Percentiles rank a stretch among this genome's conserved stretches.
These are phyloP conservation scores for Clitoria ternatea DNA, from an alignment of 306 rosid genomes.

Conservation along the genomic window DNA sequence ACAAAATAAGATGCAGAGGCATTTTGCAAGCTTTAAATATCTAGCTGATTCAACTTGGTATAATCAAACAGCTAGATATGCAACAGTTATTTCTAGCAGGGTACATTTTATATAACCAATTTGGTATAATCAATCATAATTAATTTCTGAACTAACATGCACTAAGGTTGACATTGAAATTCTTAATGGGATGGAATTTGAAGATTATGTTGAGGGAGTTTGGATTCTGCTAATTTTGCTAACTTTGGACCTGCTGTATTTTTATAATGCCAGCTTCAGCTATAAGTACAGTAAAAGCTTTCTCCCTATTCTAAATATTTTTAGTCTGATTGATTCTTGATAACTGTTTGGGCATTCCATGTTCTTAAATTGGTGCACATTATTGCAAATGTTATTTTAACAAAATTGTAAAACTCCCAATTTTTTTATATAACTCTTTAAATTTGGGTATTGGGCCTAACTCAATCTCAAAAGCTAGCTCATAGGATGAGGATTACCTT, in stretches of 20 bases:
- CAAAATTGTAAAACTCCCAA: background rate
- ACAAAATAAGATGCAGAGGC: background rate
- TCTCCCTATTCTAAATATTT: background rate
- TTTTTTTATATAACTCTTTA: too few species aligned
- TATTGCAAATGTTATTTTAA: background rate
- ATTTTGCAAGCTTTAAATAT: background rate
- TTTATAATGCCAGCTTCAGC: background rate
- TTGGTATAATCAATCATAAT: background rate
- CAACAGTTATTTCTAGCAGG: background rate
- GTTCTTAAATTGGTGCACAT: background rate
- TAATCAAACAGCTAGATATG: too few species aligned
- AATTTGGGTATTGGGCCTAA: too few species aligned
- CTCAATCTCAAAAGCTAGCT: too few species aligned
- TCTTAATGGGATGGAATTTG: background rate
- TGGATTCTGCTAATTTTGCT: background rate
- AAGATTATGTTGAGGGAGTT: background rate
- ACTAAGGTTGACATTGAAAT: background rate
- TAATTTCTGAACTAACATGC: background rate
- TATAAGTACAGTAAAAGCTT: background rate
- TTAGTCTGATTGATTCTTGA: background rate
- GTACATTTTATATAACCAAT: background rate
- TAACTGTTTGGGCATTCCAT: background rate
- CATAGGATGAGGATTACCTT: too few species aligned
- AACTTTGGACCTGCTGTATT: background rate
- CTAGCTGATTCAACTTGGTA: slow-evolving; percentile 10